Conservation (phyloP, 805 yeast species). For the Candida quercuum region DNA sequence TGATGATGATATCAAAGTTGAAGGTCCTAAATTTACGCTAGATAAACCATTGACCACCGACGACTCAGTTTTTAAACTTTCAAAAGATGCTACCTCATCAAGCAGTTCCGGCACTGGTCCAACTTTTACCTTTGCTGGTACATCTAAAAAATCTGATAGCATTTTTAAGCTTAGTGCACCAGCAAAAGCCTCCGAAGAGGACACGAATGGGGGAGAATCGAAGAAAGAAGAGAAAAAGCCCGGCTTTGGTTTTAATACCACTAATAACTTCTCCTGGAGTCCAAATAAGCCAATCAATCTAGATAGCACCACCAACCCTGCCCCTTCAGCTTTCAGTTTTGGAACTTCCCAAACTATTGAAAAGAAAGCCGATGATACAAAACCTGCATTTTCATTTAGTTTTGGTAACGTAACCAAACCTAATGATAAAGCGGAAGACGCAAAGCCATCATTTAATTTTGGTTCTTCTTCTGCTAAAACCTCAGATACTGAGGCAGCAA, state of each 20-base stretch:
- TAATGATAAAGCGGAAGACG: too few relatives aligned
- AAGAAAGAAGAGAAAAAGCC: constrained; percentile 6
- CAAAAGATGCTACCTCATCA: constrained; percentile 19
- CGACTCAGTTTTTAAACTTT: constrained; percentile 46
- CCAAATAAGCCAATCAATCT: constrained; percentile 18
- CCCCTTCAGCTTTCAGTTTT: constrained; percentile 24
- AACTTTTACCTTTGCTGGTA: constrained; percentile 31
- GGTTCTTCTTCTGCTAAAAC: constrained; percentile 11
- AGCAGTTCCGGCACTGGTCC: constrained; percentile 31
- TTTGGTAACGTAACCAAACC: constrained; percentile 12
- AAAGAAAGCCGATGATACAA: neutral
- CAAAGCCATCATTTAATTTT: constrained; percentile 2
- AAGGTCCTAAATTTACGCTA: constrained; percentile 66
- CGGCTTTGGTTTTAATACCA: constrained; percentile 2
- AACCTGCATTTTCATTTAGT: constrained; percentile 22
- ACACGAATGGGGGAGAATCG: constrained; percentile 1
- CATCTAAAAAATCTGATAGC: constrained; percentile 24
- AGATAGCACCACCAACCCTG: constrained; percentile 2
- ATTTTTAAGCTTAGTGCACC: constrained; percentile 27
- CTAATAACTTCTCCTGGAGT: constrained; percentile 21
- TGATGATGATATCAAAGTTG: constrained; percentile 59
- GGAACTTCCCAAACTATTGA: constrained; percentile 13
- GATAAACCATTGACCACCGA: constrained; percentile 41
- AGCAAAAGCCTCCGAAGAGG: constrained; percentile 1
- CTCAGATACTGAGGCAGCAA: too few relatives aligned